Conservation (phyloP, 2,329 filamentous ascomycete genomes). For the Pseudogymnoascus destructans region DNA sequence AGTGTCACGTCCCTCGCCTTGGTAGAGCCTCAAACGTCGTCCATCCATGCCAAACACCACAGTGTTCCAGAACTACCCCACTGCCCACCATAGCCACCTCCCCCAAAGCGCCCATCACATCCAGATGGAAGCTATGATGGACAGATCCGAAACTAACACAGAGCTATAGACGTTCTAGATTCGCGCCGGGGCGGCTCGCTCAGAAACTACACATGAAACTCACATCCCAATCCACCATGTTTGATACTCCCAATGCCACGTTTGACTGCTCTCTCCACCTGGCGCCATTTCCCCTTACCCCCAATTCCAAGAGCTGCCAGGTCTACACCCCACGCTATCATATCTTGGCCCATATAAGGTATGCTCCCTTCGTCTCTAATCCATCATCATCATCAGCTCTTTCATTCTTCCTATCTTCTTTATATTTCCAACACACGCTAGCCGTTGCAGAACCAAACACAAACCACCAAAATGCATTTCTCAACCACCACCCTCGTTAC, state of each 20-base stretch:
- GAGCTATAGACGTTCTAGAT: neutral
- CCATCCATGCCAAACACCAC: neutral
- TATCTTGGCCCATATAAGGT: slow-evolving; percentile 5
- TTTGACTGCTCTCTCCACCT: neutral
- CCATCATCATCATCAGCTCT: neutral
- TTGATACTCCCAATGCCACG: neutral
- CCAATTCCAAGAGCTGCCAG: neutral
- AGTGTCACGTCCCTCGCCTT: slow-evolving; percentile 7
- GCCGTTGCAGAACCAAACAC: neutral
- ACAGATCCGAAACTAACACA: neutral
- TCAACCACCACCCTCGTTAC: neutral
- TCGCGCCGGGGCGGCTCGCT: neutral
- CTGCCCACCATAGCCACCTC: neutral
- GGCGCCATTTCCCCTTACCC: neutral
- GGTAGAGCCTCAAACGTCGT: slow-evolving; percentile 5
- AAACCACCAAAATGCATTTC: neutral
- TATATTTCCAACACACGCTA: neutral
- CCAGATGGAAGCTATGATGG: neutral
- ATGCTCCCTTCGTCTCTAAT: neutral
- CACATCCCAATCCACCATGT: neutral
- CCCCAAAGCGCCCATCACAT: neutral
- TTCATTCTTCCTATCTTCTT: neutral
- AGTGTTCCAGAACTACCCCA: neutral
- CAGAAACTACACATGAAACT: slow-evolving; percentile 1
- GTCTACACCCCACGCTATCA: neutral